Evolutionary conservation across 768 basidiomycete species (phyloP).

Genomic region (Tephrocybe sp.): DNA sequence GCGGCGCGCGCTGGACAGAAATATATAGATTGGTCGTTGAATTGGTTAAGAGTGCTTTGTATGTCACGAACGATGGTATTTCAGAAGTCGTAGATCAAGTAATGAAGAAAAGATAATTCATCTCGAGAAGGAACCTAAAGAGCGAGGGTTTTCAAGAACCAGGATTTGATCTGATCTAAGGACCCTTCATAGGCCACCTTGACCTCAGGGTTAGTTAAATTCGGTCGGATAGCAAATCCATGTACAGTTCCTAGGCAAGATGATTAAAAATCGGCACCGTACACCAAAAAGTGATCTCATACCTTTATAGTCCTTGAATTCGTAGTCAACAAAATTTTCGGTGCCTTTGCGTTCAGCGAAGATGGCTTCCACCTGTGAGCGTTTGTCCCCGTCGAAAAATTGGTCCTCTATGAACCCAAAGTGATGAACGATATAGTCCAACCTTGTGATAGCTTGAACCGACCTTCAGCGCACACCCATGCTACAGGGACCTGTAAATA

Average conservation of each 20-base stretch:
- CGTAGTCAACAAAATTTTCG: slow-evolving; percentile 19
- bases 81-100: no score
- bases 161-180: slow-evolving; percentile 21
- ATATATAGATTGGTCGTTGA: no score
- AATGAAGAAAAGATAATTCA: no score
- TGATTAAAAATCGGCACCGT: no score
- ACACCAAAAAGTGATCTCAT: no score
- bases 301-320: slow-evolving; percentile 17
- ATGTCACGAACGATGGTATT: no score
- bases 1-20: no score
- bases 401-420: background rate
- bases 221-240: slow-evolving; percentile 23
- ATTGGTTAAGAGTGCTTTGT: no score
- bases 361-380: slow-evolving; percentile 13
- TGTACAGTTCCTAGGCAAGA: slow-evolving; percentile 20
- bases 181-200: slow-evolving; percentile 21
- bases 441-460: no score
- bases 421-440: no score
- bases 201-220: slow-evolving; percentile 20
- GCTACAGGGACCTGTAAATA: slow-evolving; percentile 12
- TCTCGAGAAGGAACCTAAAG: background rate
- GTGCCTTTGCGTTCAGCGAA: slow-evolving; percentile 20
- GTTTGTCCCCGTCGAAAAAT: background rate
- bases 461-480: slow-evolving; percentile 21
- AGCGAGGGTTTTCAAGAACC: slow-evolving; percentile 15